These are phyloP conservation scores for Russula virescens DNA, from an alignment of 768 basidiomycete genomes.

Conservation along the genomic window DNA sequence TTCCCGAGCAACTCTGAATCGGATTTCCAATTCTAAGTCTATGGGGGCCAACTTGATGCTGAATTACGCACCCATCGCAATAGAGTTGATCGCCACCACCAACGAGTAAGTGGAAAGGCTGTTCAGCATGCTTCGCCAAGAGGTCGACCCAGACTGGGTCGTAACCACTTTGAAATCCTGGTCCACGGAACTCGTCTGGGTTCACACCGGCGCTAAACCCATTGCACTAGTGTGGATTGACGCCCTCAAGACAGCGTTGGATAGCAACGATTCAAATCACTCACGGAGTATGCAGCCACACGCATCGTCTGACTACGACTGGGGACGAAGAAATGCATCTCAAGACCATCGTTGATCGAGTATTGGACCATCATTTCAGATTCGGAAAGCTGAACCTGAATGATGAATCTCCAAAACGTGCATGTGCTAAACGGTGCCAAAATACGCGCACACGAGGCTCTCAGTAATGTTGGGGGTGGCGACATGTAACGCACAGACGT, in stretches of 20 bases:
- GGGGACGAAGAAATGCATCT: slow-evolving; percentile 79
- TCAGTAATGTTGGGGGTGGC: not conserved
- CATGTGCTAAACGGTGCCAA: slow-evolving; percentile 50
- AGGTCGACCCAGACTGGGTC: slow-evolving; percentile 94
- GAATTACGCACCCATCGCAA: slow-evolving; percentile 59
- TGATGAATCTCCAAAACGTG: slow-evolving; percentile 92
- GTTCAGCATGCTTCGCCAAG: slow-evolving; percentile 69
- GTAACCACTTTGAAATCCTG: slow-evolving; percentile 74
- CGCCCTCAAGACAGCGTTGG: not conserved
- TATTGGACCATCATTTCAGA: slow-evolving; percentile 77
- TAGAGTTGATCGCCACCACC: slow-evolving; percentile 95
- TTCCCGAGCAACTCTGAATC: slow-evolving; percentile 66
- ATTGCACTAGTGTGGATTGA: slow-evolving; percentile 53
- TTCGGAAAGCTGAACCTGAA: slow-evolving; percentile 68
- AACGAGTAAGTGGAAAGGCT: slow-evolving; percentile 85
- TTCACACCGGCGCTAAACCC: slow-evolving; percentile 89
- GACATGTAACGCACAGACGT: not conserved
- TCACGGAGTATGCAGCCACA: slow-evolving; percentile 82
- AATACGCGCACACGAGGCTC: not conserved
- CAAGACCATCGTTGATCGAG: slow-evolving; percentile 72
- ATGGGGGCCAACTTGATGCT: not conserved
- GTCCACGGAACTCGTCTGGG: slow-evolving; percentile 77
- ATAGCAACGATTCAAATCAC: slow-evolving; percentile 23
- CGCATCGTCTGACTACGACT: slow-evolving; percentile 78
- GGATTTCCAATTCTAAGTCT: not conserved